Evolutionary conservation across 2,329 filamentous ascomycete genomes (phyloP), one percentile per base, ranked within the genome.

Genomic region (Aureobasidium lini): DNA sequence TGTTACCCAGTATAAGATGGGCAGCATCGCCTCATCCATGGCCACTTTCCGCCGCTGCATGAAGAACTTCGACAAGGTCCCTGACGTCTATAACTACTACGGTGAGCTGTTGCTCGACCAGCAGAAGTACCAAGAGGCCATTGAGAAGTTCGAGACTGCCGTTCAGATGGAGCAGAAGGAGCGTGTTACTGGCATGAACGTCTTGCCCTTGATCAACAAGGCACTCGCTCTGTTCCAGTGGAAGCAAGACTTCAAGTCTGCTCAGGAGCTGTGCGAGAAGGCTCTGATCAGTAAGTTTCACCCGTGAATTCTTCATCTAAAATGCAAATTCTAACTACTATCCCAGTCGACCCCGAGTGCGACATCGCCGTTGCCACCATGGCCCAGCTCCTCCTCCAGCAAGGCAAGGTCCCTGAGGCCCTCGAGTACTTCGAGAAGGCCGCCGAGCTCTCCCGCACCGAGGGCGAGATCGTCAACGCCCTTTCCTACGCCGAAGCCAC

Each of bases 1-100:
- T 73, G 94, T 99, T 56, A 99, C 94, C 52, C 94, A 99, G 77
- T 99, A 99, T 81, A 99, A 99, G 86, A 95, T 97, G 88, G 94
- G 94, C 66, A 96, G 90, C 32, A 89, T 99, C 61, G 94, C 94
- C 7, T 96, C 92, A 8, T 96, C 92, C 48, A 97, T 97, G 91
- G 93, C 94, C 37, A 99, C 94, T 6, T 97, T 99, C 86, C 85
- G 93, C 67, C 84, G 92, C 64, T 96, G 91, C 75, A 92, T 96
- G 75, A 99, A 97, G 86, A 96, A 96, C 78, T 99, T 99, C 71
- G 89, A 91, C 70, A 89, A 93, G 72, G 90, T 95, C 10, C 92
- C 93, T 6, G 94, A 99, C 71, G 94, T 97, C 42, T 99, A 97
- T 82, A 99, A 99, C 82, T 99, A 99, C 83, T 97, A 96, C 70